Evolutionary conservation across 257 asterid genomes (phyloP), one percentile per base, ranked within the genome.

Genomic region (Mitragyna speciosa): DNA sequence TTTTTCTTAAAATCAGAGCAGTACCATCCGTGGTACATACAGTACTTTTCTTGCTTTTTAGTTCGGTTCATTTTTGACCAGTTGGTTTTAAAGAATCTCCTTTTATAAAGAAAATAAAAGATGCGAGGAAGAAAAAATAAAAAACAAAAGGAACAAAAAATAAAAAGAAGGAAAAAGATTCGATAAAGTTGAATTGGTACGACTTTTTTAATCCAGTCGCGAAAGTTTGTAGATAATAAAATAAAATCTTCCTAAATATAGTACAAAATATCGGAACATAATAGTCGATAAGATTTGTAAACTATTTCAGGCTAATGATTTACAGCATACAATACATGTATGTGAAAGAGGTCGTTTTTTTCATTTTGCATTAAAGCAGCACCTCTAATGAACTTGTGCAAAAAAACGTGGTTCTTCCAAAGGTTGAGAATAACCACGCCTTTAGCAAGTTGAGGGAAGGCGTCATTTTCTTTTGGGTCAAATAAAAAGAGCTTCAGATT

Each of bases 1-100:
- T 36, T 36, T 36, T 36, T 36, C 2, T 16, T 12, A 45, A 45
- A 45, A 45, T 5, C 56, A 11, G 47, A 56, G n/a, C 16, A 20
- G 15, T 41, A 47, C 75, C 59, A 75, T 41, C 79, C 39, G 22
- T 43, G 72, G 70, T 76, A 76, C 58, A 41, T 54, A 12, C 43
- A 16, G 71, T n/a, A 76, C 41, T 20, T 26, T 77, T 22, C 41
- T 77, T 77, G 43, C 39, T 7, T 20, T 36, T 22, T 65, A 10
- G 4, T 77, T 3, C 8, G 43, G 28, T 4, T 12, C 43, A 10
- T 2, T 31, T 31, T 49, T 64, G 12, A 76, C 47, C 41, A 3
- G 75, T 59, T 26, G 15, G 7, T 15, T 28, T 8, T 48, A 33
- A 19, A 66, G 41, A 68, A 51, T 77, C 56, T 15, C 33, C 31